These are phyloP conservation scores for Cryptosporidium muris DNA, from an alignment of 169 alveolate species.

Conservation along the genomic window DNA sequence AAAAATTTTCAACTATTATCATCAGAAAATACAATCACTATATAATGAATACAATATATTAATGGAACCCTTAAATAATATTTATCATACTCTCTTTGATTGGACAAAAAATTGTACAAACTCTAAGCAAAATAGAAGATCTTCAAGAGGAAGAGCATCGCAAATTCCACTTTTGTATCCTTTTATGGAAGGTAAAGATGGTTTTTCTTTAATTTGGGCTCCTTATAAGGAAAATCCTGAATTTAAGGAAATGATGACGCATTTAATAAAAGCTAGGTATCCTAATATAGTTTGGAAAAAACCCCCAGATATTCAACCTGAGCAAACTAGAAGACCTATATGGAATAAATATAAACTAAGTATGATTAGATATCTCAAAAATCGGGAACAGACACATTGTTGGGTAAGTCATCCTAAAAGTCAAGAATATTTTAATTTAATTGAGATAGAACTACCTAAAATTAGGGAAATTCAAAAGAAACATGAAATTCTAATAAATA, in stretches of 20 bases:
- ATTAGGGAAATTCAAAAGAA: not conserved
- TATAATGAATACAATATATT: conserved; percentile 18
- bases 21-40: not conserved
- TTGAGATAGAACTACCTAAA: not conserved
- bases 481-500: conserved; percentile 5
- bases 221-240: conserved; percentile 25
- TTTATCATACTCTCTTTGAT: not conserved
- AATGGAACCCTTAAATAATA: conserved; percentile 37
- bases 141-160: no score
- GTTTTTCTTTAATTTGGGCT: conserved; percentile 24
- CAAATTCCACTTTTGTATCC: conserved; percentile 50
- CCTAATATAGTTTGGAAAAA: not conserved
- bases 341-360: conserved; percentile 18
- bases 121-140: not conserved
- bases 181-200: conserved; percentile 37
- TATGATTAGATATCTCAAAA: not conserved
- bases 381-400: conserved; percentile 1
- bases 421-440: not conserved
- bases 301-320: conserved; percentile 3
- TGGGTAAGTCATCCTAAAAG: conserved; percentile 20
- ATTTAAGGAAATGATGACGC: not conserved
- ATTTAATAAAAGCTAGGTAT: not conserved
- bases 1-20: not conserved
- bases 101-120: conserved; percentile 10
- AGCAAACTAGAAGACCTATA: conserved; percentile 12